A percentile compares a stretch with the other conserved stretches of the same genome.
These are phyloP conservation scores for Meyerozyma athensensis DNA, from an alignment of 1,139 yeast species.

Conservation along the genomic window DNA sequence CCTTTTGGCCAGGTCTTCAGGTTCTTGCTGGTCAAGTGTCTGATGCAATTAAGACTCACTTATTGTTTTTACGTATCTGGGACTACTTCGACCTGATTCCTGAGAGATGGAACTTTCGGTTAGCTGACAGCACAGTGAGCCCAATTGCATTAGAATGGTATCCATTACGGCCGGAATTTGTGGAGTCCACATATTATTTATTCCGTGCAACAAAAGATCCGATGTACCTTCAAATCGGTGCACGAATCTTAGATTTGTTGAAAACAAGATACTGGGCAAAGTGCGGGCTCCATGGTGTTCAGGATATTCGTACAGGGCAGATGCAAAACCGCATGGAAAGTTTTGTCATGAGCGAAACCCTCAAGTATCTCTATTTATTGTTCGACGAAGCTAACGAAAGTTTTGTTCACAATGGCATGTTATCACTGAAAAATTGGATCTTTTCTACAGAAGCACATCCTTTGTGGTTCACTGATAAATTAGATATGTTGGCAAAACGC, in stretches of 20 bases:
- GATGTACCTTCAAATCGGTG: constrained; percentile 72
- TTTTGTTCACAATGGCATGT: constrained; percentile 34
- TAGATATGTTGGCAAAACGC: constrained; percentile 7
- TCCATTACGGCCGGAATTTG: constrained; percentile 85
- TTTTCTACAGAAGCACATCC: constrained; percentile 97
- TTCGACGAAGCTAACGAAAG: constrained; percentile 65
- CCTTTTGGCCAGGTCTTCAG: constrained; percentile 84
- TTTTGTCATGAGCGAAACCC: constrained; percentile 81
- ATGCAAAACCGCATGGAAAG: constrained; percentile 85
- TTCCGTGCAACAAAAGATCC: constrained; percentile 88
- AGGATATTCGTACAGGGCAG: constrained; percentile 59
- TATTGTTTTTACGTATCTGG: constrained; percentile 76
- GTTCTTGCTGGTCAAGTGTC: constrained; percentile 72
- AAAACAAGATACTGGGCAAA: constrained; percentile 46
- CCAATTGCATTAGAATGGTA: constrained; percentile 75
- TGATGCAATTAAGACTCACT: constrained; percentile 61
- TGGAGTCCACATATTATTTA: constrained; percentile 81
- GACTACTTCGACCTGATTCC: constrained; percentile 76
- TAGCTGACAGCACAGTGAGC: constrained; percentile 12
- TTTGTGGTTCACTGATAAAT: constrained; percentile 53
- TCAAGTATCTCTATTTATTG: constrained; percentile 74
- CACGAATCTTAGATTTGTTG: constrained; percentile 52
- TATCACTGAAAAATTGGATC: constrained; percentile 50
- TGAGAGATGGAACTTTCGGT: constrained; percentile 68
- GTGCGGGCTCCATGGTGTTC: constrained; percentile 83